A percentile compares a stretch with the other conserved stretches of the same genome.
phyloP scores from a whole-genome alignment of 768 basidiomycete genomes.

The Cyclocybe aegerita region DNA sequence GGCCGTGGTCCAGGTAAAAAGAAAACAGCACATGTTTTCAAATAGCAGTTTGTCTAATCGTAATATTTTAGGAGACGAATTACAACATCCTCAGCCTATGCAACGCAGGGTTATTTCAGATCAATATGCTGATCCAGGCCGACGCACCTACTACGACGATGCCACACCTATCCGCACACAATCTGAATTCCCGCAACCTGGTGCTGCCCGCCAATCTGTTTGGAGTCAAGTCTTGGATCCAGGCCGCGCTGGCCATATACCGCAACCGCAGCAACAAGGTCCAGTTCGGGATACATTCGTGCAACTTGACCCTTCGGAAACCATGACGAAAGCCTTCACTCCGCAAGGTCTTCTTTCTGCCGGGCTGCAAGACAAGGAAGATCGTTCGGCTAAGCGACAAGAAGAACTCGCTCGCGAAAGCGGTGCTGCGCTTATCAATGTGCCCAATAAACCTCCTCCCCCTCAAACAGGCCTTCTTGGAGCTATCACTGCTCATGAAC shows the following conservation, averaged over 20 bases:
- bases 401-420: slow-evolving; percentile 92
- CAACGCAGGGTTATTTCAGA: slow-evolving; percentile 54
- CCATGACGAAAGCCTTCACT: slow-evolving; percentile 91
- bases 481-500: slow-evolving; percentile 93
- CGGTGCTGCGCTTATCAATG: slow-evolving; percentile 90
- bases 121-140: slow-evolving; percentile 45
- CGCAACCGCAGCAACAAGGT: slow-evolving; percentile 35
- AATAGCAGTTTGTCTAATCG: slow-evolving; percentile 10
- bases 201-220: slow-evolving; percentile 63
- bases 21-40: slow-evolving; percentile 5
- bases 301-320: slow-evolving; percentile 71
- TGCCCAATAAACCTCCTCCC: slow-evolving; percentile 92
- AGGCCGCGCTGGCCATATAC: slow-evolving; percentile 43
- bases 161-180: slow-evolving; percentile 52
- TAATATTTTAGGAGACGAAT: slow-evolving; percentile 35
- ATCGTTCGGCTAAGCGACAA: slow-evolving; percentile 92
- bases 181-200: slow-evolving; percentile 51
- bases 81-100: slow-evolving; percentile 38
- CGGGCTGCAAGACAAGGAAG: slow-evolving; percentile 93
- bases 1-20: slow-evolving; percentile 43
- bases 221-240: slow-evolving; percentile 92
- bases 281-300: slow-evolving; percentile 60
- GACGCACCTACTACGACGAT: slow-evolving; percentile 60
- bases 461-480: slow-evolving; percentile 95
- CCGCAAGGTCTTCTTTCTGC: slow-evolving; percentile 94